phyloP scores from a whole-genome alignment of 2,329 filamentous ascomycete species.

The Ceratocystis cubensis region DNA sequence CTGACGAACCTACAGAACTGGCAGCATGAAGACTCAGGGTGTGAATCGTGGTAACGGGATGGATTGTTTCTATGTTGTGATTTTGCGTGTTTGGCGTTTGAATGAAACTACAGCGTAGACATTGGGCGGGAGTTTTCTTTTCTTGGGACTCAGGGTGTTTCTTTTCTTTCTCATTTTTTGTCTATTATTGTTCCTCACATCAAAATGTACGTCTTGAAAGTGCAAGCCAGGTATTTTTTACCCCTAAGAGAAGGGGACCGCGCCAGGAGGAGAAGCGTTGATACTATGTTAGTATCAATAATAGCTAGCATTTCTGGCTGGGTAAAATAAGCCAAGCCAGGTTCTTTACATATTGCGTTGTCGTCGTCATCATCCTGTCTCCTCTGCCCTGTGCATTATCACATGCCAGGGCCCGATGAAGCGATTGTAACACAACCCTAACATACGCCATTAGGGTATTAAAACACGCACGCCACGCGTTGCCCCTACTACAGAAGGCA shows the following conservation, averaged over 20 bases:
- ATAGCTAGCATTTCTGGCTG: background rate
- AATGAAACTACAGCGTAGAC: conserved; percentile 2
- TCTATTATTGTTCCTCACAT: background rate
- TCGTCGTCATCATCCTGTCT: background rate
- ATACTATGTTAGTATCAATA: background rate
- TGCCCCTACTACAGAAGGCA: background rate
- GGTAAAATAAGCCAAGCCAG: background rate
- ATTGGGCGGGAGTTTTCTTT: conserved; percentile 1
- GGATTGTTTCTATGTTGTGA: background rate
- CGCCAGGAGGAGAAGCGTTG: too few species aligned
- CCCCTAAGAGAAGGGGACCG: too few species aligned
- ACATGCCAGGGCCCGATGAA: background rate
- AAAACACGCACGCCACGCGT: background rate
- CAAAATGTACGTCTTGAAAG: background rate
- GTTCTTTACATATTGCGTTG: too few species aligned
- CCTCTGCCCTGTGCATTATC: background rate
- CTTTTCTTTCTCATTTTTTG: conserved; percentile 9
- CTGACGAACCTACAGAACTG: background rate
- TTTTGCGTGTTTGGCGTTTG: conserved; percentile 7
- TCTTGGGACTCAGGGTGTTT: background rate
- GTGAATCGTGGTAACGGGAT: background rate
- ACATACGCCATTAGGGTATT: background rate
- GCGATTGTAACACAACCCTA: background rate
- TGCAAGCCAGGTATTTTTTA: too few species aligned
- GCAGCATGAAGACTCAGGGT: background rate